Evolutionary conservation across 352 stramenopile genomes (phyloP).

Genomic region (Pythium oligandrum): DNA sequence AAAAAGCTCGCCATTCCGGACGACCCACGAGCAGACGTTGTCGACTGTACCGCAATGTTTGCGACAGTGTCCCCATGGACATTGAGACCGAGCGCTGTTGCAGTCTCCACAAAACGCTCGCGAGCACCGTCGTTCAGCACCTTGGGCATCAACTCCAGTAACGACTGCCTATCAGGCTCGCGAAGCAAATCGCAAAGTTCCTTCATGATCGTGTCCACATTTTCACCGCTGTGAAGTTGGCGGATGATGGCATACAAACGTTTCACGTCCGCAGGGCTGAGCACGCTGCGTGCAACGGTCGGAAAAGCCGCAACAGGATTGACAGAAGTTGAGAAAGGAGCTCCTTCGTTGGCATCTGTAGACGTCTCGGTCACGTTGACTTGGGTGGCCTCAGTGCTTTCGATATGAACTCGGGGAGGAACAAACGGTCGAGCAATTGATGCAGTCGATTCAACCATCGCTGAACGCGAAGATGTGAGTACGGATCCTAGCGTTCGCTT

Average conservation of each 20-base stretch:
- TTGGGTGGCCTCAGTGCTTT: too few species aligned
- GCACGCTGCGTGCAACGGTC: constrained; percentile 41
- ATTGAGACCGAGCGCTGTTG: constrained; percentile 29
- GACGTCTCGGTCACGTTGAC: too few species aligned
- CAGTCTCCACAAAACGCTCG: constrained; percentile 38
- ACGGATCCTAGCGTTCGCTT: constrained; percentile 52
- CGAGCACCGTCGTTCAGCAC: constrained; percentile 45
- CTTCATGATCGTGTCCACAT: constrained; percentile 35
- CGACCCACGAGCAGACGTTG: constrained; percentile 5
- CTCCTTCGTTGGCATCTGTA: too few species aligned
- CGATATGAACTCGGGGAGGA: constrained; percentile 9
- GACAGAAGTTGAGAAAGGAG: background rate
- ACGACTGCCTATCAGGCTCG: constrained; percentile 33
- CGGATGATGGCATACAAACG: constrained; percentile 60
- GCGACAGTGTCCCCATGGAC: constrained; percentile 3
- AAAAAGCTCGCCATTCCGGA: constrained; percentile 51
- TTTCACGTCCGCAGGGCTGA: constrained; percentile 38
- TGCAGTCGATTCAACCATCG: constrained; percentile 61
- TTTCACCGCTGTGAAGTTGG: constrained; percentile 33
- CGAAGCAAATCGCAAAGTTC: constrained; percentile 52
- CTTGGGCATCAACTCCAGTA: constrained; percentile 61
- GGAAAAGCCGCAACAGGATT: constrained; percentile 34
- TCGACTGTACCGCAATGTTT: constrained; percentile 2
- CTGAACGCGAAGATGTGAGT: constrained; percentile 41
- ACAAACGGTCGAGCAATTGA: constrained; percentile 67